These are phyloP conservation scores for Penicillium janthinellum DNA, from an alignment of 2,329 filamentous ascomycete genomes.

Conservation along the genomic window DNA sequence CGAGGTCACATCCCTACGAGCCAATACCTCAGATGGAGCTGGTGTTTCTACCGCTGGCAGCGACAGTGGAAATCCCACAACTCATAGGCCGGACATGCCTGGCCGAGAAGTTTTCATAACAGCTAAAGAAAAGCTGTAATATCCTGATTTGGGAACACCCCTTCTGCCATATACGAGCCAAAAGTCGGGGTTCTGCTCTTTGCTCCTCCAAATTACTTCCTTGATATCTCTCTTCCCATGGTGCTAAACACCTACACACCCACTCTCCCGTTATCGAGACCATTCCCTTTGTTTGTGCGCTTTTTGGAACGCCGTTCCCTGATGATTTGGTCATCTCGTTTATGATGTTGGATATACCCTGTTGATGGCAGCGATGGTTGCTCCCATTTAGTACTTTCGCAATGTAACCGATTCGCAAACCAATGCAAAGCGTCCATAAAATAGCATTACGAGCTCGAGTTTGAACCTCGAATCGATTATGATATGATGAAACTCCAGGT, in stretches of 20 bases:
- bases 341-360: constrained; percentile 7
- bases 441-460: too few species aligned
- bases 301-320: neutral
- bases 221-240: neutral
- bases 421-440: too few species aligned
- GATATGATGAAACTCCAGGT: too few species aligned
- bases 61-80: constrained; percentile 10
- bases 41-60: constrained; percentile 7
- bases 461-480: too few species aligned
- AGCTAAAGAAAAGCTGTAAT: constrained; percentile 24
- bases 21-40: constrained; percentile 15
- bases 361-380: neutral
- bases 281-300: neutral
- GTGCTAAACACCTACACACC: neutral
- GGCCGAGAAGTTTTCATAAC: constrained; percentile 35
- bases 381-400: neutral
- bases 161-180: neutral
- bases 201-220: neutral
- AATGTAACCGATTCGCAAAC: neutral
- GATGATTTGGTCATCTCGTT: neutral
- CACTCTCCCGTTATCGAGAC: neutral
- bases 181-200: neutral
- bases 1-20: constrained; percentile 28
- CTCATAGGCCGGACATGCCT: constrained; percentile 30
- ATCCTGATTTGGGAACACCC: neutral